Evolutionary conservation across 352 stramenopile genomes (phyloP), one percentile per base, ranked within the genome.

Genomic region (Globisporangium apiculatum): DNA sequence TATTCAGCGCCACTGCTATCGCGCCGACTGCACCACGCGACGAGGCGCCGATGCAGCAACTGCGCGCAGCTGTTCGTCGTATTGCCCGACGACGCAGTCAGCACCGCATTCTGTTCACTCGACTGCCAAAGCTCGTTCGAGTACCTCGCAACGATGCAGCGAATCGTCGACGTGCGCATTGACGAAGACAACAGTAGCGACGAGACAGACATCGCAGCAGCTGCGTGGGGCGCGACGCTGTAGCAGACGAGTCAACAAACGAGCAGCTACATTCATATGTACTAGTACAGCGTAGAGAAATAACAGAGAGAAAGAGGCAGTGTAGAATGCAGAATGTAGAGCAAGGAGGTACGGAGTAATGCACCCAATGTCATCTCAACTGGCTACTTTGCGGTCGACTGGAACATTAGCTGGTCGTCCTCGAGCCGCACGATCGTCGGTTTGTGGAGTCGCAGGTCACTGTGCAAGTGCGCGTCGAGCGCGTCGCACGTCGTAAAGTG

Each of bases 401-500:
- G 67, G 40, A 90, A 90, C 60, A 79, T 63, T 53, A 90, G 62
- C 7, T 68, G 71, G 61, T 90, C 71, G 60, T 86, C 69, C 53
- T 75, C 64, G 18, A 91, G 67, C n/a, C 61, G 73, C 15, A 88
- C 71, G 51, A 66, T 61, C 47, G 81, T 89, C 38, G 81, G 71
- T 61, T 83, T 76, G 57, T 77, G 60, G 57, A 66, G 70, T 42
- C 71, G 74, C 58, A 89, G 59, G 53, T 68, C 61, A 36, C 50
- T 67, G 35, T 66, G 72, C 53, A 75, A 58, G 12, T 69, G 65
- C 54, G 72, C 63, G 56, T 73, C 68, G 41, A 88, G 60, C 48
- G 78, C 79, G 63, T 96, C 85, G 62, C 82, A 94, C n/a, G 87
- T 96, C 41, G 87, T 96, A 60, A 96, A 96, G 64, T 86, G 83